phyloP scores from a whole-genome alignment of 768 basidiomycete genomes.

The Suillus discolor region DNA sequence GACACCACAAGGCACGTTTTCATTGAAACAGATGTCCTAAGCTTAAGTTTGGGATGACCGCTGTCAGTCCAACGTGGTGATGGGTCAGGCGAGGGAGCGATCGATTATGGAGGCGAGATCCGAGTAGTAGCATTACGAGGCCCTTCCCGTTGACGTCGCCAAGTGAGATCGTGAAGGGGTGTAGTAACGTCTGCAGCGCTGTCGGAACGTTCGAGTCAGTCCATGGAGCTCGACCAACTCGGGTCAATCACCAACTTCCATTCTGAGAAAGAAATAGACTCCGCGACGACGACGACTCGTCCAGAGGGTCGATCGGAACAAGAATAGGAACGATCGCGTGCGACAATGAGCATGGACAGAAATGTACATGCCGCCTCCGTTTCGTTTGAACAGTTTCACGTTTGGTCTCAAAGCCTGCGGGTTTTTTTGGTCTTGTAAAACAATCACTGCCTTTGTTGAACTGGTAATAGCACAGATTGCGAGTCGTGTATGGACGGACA shows the following conservation, averaged over 20 bases:
- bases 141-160: no score
- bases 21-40: no score
- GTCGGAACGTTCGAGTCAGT: background rate
- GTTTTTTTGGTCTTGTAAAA: background rate
- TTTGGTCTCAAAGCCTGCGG: background rate
- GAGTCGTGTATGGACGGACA: background rate
- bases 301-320: background rate
- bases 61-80: no score
- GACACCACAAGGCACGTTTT: no score
- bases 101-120: no score
- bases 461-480: slow-evolving; percentile 1
- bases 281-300: slow-evolving; percentile 5
- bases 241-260: slow-evolving; percentile 8
- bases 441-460: background rate
- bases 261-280: slow-evolving; percentile 3
- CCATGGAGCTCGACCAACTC: background rate
- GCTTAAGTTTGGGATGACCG: no score
- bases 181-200: no score
- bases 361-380: slow-evolving; percentile 13
- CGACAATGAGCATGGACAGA: slow-evolving; percentile 2
- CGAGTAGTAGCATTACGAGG: no score
- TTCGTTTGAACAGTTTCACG: background rate
- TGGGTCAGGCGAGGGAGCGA: no score
- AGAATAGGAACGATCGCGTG: slow-evolving; percentile 5
- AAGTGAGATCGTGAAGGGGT: no score